Base-by-base conservation (phyloP, 1,284 basidiomycete genomes). In the Boletus mariae region DNA sequence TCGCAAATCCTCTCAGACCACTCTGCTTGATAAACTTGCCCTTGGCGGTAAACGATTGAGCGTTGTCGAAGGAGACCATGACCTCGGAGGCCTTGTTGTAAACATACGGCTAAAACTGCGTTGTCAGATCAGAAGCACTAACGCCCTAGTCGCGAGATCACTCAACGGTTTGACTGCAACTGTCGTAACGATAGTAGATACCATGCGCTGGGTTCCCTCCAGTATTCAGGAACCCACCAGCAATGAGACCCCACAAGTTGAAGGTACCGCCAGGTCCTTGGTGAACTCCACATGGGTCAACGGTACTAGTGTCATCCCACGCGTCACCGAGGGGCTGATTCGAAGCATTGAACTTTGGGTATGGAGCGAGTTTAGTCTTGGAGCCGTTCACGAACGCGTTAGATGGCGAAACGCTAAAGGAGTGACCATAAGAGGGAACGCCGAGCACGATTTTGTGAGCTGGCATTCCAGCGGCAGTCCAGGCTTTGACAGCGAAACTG, bases 381-480 rank as follows among this genome's bases (percentile, higher is more conserved):
- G 62, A 62, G 8, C 62, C 55, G 0, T 52, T 10, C 10, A 49
- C 51, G 49, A 71, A 59, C 2, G 75, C 76, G 46, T 62, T 54
- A n/a, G 47, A 55, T 17, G 66, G 59, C 10, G 64, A 31, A 52
- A 79, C 77, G 32, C 58, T 62, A 66, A 67, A 79, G 43, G 71
- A 69, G 58, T 80, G 75, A 2, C 78, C 83, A 61, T 83, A 87
- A 11, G 78, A 68, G 3, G 85, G 75, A 9, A 88, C 77, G 47
- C 84, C 87, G 45, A 90, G 79, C 15, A 86, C 75, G 63, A 90
- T 80, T 71, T 89, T 71, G 57, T 75, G 63, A 12, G 72, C 68
- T 25, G 85, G 84, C 68, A 90, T 80, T 45, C 83, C 82, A 35
- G 87, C 85, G 0, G 56, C 59, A 0, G 72, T 78, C 88, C 88